Percentiles rank a stretch among this genome's conserved stretches.
phyloP scores from a whole-genome alignment of 2,329 filamentous ascomycete genomes.

The Aspergillus neotritici region DNA sequence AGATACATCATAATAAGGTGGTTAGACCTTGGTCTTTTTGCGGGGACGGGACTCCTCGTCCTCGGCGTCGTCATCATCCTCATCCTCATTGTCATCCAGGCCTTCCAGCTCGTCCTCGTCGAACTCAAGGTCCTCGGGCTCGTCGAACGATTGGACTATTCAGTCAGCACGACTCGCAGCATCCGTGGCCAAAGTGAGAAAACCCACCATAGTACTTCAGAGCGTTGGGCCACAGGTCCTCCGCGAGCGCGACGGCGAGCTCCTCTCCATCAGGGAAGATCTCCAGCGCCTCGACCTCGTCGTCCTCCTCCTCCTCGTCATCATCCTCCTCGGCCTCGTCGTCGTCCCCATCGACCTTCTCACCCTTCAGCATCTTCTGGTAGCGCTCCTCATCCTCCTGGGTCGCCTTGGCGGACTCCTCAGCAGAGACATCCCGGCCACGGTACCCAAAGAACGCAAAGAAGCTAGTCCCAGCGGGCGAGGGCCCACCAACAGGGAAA shows the following conservation, averaged over 20 bases:
- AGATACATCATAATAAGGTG: constrained; percentile 5
- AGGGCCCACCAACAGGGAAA: constrained; percentile 41
- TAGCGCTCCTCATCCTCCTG: constrained; percentile 58
- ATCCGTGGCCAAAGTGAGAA: neutral
- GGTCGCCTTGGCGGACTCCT: constrained; percentile 61
- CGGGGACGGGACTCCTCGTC: constrained; percentile 46
- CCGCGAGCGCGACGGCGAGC: constrained; percentile 70
- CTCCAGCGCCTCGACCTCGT: constrained; percentile 66
- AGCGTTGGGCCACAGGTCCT: constrained; percentile 84
- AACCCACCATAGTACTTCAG: constrained; percentile 85
- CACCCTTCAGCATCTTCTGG: constrained; percentile 44
- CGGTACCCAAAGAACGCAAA: constrained; percentile 85
- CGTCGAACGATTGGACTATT: constrained; percentile 67
- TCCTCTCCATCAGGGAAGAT: constrained; percentile 86
- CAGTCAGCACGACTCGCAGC: constrained; percentile 25
- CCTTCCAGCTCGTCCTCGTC: constrained; percentile 59
- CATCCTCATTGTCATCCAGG: constrained; percentile 45
- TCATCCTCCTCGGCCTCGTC: constrained; percentile 41
- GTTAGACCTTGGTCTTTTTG: constrained; percentile 38
- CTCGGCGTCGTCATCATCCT: constrained; percentile 31
- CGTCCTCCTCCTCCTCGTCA: constrained; percentile 55
- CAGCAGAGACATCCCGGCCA: constrained; percentile 62
- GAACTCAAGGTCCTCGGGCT: constrained; percentile 58
- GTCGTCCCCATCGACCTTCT: constrained; percentile 45
- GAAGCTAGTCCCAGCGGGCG: constrained; percentile 67